phyloP scores from a whole-genome alignment of 345 rosid species.

The Chamaenerion angustifolium region DNA sequence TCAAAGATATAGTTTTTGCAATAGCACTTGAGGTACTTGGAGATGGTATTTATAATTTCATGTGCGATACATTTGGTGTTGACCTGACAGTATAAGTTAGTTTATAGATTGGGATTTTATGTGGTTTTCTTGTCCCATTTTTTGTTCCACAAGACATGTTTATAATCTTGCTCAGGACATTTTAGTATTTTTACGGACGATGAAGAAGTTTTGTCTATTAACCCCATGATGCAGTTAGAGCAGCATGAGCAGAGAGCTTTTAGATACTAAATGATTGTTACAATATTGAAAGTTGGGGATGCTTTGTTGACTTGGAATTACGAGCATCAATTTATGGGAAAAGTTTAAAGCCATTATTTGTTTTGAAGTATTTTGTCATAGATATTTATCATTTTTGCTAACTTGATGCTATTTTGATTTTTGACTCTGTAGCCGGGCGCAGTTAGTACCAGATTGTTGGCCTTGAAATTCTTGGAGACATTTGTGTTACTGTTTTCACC shows the following conservation, averaged over 20 bases:
- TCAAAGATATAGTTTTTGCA: slow-evolving; percentile 57
- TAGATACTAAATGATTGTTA: too few species aligned
- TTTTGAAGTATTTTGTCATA: too few species aligned
- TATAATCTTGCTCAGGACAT: too few species aligned
- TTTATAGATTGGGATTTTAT: background rate
- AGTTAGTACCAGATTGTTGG: slow-evolving; percentile 57
- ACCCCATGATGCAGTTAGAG: too few species aligned
- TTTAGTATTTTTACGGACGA: background rate
- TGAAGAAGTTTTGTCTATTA: background rate
- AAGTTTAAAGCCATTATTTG: too few species aligned
- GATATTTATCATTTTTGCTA: background rate
- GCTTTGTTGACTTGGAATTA: too few species aligned
- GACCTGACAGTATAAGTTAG: slow-evolving; percentile 1
- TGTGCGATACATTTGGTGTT: background rate
- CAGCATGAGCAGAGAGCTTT: too few species aligned
- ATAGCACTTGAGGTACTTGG: slow-evolving; percentile 52
- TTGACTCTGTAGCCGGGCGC: slow-evolving; percentile 55
- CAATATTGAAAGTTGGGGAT: too few species aligned
- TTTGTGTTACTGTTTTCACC: slow-evolving; percentile 63
- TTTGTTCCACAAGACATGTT: background rate
- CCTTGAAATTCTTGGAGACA: slow-evolving; percentile 84
- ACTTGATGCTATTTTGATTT: slow-evolving; percentile 10
- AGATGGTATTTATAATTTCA: background rate
- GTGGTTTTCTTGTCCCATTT: background rate
- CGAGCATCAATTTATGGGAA: too few species aligned